phyloP scores from a whole-genome alignment of 192 early-diverging fungal genomes.

The Coemansia sp. region DNA sequence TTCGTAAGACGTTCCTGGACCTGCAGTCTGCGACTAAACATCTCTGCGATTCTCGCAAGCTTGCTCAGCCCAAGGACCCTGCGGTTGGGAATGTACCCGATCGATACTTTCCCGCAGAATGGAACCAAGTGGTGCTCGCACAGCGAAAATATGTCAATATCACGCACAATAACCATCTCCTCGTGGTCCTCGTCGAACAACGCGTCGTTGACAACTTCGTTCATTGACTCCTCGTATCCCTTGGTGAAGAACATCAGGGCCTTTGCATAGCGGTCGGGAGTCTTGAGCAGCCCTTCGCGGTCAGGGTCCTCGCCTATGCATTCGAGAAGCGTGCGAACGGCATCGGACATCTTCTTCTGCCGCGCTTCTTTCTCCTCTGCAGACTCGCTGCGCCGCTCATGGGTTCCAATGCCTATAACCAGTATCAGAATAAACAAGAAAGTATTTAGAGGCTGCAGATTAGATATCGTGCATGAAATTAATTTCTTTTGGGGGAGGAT shows the following conservation, averaged over 20 bases:
- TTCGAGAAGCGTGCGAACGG: constrained; percentile 85
- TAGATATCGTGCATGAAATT: neutral
- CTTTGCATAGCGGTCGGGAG: constrained; percentile 94
- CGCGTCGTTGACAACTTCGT: constrained; percentile 89
- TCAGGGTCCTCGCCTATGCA: constrained; percentile 94
- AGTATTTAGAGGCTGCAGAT: neutral
- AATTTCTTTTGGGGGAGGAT: neutral
- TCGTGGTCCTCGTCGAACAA: constrained; percentile 98
- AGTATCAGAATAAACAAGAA: neutral
- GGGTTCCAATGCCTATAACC: constrained; percentile 81
- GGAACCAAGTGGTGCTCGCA: constrained; percentile 99
- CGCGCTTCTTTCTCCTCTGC: constrained; percentile 69
- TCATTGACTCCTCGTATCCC: constrained; percentile 94
- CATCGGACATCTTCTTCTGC: constrained; percentile 75
- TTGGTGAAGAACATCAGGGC: constrained; percentile 97
- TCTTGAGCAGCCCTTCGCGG: constrained; percentile 93
- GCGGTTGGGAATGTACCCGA: constrained; percentile 95
- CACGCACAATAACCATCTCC: constrained; percentile 99
- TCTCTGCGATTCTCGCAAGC: constrained; percentile 96
- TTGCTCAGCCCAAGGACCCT: constrained; percentile 95
- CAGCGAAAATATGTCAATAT: constrained; percentile 93
- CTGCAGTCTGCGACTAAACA: constrained; percentile 94
- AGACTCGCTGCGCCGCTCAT: constrained; percentile 76
- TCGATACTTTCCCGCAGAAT: constrained; percentile 95
- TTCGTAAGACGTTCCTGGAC: constrained; percentile 98